phyloP scores from a whole-genome alignment of 345 rosid genomes.

The Erysimum cheiranthoides region DNA sequence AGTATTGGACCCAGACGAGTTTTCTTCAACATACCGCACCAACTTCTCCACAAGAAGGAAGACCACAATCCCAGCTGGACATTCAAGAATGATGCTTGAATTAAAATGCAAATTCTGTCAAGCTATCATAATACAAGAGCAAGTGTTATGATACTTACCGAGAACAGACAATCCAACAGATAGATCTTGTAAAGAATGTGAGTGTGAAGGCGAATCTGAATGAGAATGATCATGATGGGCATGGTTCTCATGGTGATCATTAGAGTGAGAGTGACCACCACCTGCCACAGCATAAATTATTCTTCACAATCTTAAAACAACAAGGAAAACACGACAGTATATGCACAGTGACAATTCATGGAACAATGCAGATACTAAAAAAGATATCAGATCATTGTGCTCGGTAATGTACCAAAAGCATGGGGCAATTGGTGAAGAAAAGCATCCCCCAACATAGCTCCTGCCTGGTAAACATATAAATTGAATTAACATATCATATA shows the following conservation, averaged over 20 bases:
- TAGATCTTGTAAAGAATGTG: slow-evolving; percentile 81
- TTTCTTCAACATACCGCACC: slow-evolving; percentile 86
- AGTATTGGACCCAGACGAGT: slow-evolving; percentile 60
- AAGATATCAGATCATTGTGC: neutral
- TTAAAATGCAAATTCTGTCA: slow-evolving; percentile 18
- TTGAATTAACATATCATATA: slow-evolving; percentile 16
- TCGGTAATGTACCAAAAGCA: slow-evolving; percentile 80
- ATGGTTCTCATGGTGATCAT: slow-evolving; percentile 61
- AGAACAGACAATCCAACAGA: slow-evolving; percentile 89
- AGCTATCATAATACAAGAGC: neutral
- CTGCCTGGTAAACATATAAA: slow-evolving; percentile 64
- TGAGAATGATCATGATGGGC: slow-evolving; percentile 57
- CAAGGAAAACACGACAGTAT: neutral
- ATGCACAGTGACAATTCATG: neutral
- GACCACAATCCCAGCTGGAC: slow-evolving; percentile 92
- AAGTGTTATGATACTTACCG: slow-evolving; percentile 53
- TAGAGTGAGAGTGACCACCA: slow-evolving; percentile 79
- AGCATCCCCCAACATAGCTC: slow-evolving; percentile 99
- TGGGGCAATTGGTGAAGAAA: slow-evolving; percentile 98
- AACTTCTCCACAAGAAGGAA: slow-evolving; percentile 94
- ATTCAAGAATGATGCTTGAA: slow-evolving; percentile 44
- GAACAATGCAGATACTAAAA: slow-evolving; percentile 10
- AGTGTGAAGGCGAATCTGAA: slow-evolving; percentile 54
- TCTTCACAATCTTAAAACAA: neutral
- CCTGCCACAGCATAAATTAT: slow-evolving; percentile 58